Evolutionary conservation across 495 filamentous ascomycete genomes (phyloP).

Genomic region (Astrothelium subdiscretum): DNA sequence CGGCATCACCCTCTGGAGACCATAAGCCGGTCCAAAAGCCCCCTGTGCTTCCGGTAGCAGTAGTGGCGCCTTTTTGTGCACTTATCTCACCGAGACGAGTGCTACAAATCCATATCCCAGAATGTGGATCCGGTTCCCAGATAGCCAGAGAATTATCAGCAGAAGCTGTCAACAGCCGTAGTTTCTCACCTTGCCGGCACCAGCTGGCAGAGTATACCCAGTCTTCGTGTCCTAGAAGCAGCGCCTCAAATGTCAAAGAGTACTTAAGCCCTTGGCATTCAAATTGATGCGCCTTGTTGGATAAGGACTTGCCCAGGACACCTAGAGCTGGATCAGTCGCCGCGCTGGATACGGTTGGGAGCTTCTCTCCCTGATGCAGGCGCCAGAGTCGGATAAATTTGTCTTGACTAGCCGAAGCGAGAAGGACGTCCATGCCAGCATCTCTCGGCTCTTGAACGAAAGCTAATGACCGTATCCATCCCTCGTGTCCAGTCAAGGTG

Average conservation of each 20-base stretch:
- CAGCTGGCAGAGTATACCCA: slow-evolving; percentile 89
- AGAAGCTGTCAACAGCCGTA: slow-evolving; percentile 78
- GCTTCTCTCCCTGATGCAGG: slow-evolving; percentile 53
- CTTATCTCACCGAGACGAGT: slow-evolving; percentile 87
- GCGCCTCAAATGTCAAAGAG: slow-evolving; percentile 84
- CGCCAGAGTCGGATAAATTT: slow-evolving; percentile 96
- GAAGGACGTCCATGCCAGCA: slow-evolving; percentile 53
- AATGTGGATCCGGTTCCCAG: slow-evolving; percentile 72
- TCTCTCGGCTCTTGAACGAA: slow-evolving; percentile 55
- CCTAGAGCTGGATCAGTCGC: slow-evolving; percentile 45
- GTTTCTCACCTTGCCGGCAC: slow-evolving; percentile 41
- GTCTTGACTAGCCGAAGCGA: slow-evolving; percentile 93
- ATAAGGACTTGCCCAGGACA: slow-evolving; percentile 48
- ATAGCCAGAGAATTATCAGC: slow-evolving; percentile 91
- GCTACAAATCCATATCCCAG: slow-evolving; percentile 79
- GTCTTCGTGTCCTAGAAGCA: slow-evolving; percentile 92
- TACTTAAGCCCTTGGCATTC: slow-evolving; percentile 47
- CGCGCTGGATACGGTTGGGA: slow-evolving; percentile 34
- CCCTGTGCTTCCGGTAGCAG: slow-evolving; percentile 87
- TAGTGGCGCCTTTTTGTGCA: slow-evolving; percentile 84
- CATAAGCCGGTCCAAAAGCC: slow-evolving; percentile 95
- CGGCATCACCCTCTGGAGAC: slow-evolving; percentile 62
- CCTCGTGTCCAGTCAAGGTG: slow-evolving; percentile 80
- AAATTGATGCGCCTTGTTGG: slow-evolving; percentile 76
- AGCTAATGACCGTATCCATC: slow-evolving; percentile 79